Conservation (phyloP, 805 yeast species). For the Monosporozyma aquatica region DNA sequence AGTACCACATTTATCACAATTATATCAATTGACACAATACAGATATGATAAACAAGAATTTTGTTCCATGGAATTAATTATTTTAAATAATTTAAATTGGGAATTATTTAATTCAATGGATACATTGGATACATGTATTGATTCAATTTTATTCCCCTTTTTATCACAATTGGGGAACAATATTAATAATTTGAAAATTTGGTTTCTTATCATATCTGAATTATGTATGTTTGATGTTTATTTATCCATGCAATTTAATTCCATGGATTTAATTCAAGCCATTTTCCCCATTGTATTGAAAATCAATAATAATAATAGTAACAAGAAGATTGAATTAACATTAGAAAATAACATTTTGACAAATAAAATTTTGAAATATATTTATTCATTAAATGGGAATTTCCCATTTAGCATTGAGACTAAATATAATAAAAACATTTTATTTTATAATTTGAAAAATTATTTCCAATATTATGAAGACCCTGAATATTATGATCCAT, state of each 20-base stretch:
- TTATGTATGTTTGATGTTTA: constrained; percentile 53
- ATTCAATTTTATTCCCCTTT: constrained; percentile 35
- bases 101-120: constrained; percentile 35
- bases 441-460: not conserved
- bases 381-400: not conserved
- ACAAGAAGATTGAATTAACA: too few species aligned
- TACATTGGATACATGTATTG: constrained; percentile 56
- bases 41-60: constrained; percentile 47
- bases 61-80: constrained; percentile 58
- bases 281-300: constrained; percentile 37
- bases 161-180: constrained; percentile 5
- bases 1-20: constrained; percentile 45
- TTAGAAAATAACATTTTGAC: too few species aligned
- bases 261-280: constrained; percentile 21
- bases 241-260: constrained; percentile 36
- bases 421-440: constrained; percentile 13
- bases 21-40: constrained; percentile 48
- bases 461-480: too few species aligned
- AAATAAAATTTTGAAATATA: not conserved
- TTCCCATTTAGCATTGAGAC: constrained; percentile 25
- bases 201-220: constrained; percentile 57
- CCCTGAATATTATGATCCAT: too few species aligned
- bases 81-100: constrained; percentile 58
- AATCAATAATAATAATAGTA: too few species aligned
- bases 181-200: constrained; percentile 41